Evolutionary conservation across 2,329 filamentous ascomycete genomes (phyloP), one percentile per base, ranked within the genome.

Genomic region (Verticillium albo-atrum): DNA sequence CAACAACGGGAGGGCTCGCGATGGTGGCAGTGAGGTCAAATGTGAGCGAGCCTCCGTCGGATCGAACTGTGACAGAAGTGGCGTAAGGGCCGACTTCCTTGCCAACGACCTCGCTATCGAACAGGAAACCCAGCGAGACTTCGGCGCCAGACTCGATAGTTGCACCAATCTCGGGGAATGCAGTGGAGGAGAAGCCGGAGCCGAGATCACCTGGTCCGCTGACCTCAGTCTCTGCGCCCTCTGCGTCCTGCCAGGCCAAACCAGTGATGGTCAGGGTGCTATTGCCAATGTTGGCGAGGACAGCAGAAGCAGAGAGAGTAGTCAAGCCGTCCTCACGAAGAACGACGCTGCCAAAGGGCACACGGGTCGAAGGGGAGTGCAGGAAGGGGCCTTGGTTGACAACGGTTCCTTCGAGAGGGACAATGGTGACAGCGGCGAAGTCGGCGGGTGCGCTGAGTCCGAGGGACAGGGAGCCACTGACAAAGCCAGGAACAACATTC

Each of bases 321-420:
- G 66, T 64, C 7, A 64, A 60, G 1, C 68, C 67, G 12, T 58
- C 61, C 6, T 67, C 66, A 14, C 69, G 71, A 5, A 77, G 63
- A 12, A 78, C 71, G 20, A 78, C 62, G 15, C 72, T 71, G 6
- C 75, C 75, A 58, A 78, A 75, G 54, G 75, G 72, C 25, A 76
- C 70, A 17, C 72, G 71, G 2, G 65, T 67, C 1, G 77, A 75
- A 1, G 70, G 70, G 5, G 75, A 67, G 6, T 66, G 67, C 28
- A 79, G 60, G 58, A 72, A 76, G 1, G 77, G 66, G 3, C 61
- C 64, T 15, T 69, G 68, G 34, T 72, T 77, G 47, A 77, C 72
- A 15, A 72, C 70, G 6, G 67, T 74, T 4, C 77, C 76, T 3
- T 68, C 68, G 2, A 79, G 65, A 9, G 70, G 70, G 2, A 79